A percentile compares a stretch with the other conserved stretches of the same genome.
Evolutionary conservation across 2,329 filamentous ascomycete genomes (phyloP).

Genomic region (Xylogone sp.): DNA sequence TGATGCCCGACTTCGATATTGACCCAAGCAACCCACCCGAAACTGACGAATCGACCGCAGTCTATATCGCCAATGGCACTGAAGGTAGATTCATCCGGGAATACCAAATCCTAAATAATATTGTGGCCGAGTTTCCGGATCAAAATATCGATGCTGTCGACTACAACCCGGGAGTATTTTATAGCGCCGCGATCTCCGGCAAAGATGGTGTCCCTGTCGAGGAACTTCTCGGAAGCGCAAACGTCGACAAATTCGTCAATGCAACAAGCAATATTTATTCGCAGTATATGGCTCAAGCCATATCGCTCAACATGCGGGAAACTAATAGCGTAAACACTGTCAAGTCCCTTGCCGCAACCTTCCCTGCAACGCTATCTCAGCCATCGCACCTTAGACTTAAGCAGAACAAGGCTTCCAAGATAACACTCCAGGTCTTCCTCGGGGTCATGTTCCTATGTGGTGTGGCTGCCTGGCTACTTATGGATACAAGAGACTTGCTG

Average conservation of each 20-base stretch:
- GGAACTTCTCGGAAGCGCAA: not conserved
- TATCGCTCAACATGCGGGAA: not conserved
- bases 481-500: not conserved
- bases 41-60: not conserved
- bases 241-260: not conserved
- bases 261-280: not conserved
- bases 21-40: not conserved
- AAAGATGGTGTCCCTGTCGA: not conserved
- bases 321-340: not conserved
- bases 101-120: not conserved
- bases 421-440: not conserved
- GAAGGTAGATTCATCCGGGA: not conserved
- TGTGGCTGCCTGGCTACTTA: not conserved
- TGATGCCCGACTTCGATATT: not conserved
- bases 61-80: not conserved
- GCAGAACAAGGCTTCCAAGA: not conserved
- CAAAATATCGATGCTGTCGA: not conserved
- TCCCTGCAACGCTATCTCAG: not conserved
- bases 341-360: not conserved
- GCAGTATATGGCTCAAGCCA: not conserved
- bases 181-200: not conserved
- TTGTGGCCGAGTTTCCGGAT: not conserved
- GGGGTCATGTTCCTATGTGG: not conserved
- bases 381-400: not conserved
- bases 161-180: not conserved